These are phyloP conservation scores for Aureobasidium subglaciale DNA, from an alignment of 2,329 filamentous ascomycete species.

Conservation along the genomic window DNA sequence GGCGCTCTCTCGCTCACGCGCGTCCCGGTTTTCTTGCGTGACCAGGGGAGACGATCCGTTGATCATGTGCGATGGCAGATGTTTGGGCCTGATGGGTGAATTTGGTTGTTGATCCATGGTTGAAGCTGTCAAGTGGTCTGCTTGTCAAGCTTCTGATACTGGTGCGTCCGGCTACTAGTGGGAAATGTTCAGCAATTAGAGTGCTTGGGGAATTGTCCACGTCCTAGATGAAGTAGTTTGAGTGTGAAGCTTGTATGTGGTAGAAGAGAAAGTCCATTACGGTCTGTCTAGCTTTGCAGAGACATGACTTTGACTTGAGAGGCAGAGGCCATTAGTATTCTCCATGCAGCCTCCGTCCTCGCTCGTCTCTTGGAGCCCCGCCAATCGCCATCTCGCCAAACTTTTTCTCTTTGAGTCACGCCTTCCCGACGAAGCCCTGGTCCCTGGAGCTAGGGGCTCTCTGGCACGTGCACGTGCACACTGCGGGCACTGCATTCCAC, in stretches of 20 bases:
- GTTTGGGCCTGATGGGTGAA: slow-evolving; percentile 33
- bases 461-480: background rate
- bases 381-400: slow-evolving; percentile 10
- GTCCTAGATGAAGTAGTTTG: slow-evolving; percentile 28
- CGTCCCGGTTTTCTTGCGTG: slow-evolving; percentile 40
- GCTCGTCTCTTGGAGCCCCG: background rate
- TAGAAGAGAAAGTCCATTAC: slow-evolving; percentile 31
- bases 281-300: slow-evolving; percentile 8
- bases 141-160: background rate
- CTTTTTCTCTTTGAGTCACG: slow-evolving; percentile 11
- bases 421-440: slow-evolving; percentile 5
- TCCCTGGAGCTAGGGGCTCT: too few relatives aligned
- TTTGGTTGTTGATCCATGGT: slow-evolving; percentile 39
- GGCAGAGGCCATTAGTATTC: background rate
- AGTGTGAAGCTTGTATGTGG: slow-evolving; percentile 27
- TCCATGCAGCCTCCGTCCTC: background rate
- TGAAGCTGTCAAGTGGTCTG: background rate
- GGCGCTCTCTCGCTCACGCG: slow-evolving; percentile 49
- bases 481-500: background rate
- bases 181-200: background rate
- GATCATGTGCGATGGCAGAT: slow-evolving; percentile 49
- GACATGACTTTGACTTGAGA: background rate
- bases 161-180: background rate
- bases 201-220: background rate
- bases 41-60: slow-evolving; percentile 49